phyloP scores from a whole-genome alignment of 441 rosid genomes.

The Arabidopsis hybrid region DNA sequence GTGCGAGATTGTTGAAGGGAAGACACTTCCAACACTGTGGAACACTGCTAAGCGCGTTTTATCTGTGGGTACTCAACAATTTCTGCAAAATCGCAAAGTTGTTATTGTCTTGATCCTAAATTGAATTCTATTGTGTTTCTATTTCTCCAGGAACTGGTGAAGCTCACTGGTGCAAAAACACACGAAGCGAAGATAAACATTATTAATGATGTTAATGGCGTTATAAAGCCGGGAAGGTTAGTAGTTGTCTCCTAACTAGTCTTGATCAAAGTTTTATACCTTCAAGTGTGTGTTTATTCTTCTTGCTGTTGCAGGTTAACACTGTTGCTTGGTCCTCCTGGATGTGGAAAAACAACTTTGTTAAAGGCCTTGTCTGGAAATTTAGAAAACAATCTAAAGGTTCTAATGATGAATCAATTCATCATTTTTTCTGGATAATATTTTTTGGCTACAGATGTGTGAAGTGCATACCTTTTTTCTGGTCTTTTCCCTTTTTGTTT shows the following conservation, averaged over 20 bases:
- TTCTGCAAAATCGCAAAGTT: constrained; percentile 39
- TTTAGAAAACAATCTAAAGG: constrained; percentile 57
- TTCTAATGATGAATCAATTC: constrained; percentile 32
- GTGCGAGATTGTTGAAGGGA: constrained; percentile 60
- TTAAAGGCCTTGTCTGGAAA: constrained; percentile 65
- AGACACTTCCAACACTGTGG: constrained; percentile 69
- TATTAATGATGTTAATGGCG: constrained; percentile 60
- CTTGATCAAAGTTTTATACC: constrained; percentile 1
- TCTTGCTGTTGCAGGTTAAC: constrained; percentile 54
- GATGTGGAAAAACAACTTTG: constrained; percentile 66
- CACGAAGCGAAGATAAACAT: constrained; percentile 54
- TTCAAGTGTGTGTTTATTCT: constrained; percentile 2
- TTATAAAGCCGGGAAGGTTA: constrained; percentile 70
- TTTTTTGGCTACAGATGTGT: constrained; percentile 19
- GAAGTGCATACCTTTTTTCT: constrained; percentile 23
- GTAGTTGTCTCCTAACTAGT: constrained; percentile 18
- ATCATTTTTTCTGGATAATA: not conserved
- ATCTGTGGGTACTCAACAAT: constrained; percentile 46
- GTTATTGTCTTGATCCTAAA: constrained; percentile 1
- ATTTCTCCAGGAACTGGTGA: constrained; percentile 45
- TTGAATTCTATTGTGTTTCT: not conserved
- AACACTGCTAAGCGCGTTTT: constrained; percentile 46
- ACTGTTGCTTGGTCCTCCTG: constrained; percentile 69
- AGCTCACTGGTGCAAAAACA: constrained; percentile 50
- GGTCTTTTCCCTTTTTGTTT: constrained; percentile 3